A percentile compares a stretch with the other conserved stretches of the same genome.
phyloP scores from a whole-genome alignment of 805 yeast genomes.

The Sugiyamaella lignohabitans region DNA sequence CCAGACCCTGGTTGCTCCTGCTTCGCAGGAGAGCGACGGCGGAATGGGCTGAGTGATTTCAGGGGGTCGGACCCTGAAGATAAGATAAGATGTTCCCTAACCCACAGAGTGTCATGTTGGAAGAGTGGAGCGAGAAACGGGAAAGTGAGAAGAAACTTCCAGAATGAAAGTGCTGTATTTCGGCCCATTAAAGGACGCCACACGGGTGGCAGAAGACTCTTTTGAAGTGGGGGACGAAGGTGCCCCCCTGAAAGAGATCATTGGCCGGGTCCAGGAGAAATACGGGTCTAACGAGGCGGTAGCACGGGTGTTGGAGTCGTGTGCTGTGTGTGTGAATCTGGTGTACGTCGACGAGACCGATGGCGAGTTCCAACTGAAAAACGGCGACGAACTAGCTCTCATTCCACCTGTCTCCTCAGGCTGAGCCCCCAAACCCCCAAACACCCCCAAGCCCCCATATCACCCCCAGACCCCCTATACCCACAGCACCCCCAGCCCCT shows the following conservation, averaged over 20 bases:
- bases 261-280: not conserved
- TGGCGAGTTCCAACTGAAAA: no score
- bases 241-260: not conserved
- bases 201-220: not conserved
- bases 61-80: no score
- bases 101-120: not conserved
- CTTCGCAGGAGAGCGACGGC: no score
- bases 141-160: not conserved
- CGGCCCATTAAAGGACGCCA: conserved; percentile 8
- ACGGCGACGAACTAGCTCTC: conserved; percentile 5
- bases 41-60: no score
- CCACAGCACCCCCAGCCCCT: no score
- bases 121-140: not conserved
- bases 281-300: conserved; percentile 1
- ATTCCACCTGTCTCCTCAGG: conserved; percentile 12
- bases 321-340: conserved; percentile 8
- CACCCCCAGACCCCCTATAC: no score
- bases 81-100: no score
- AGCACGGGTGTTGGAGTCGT: not conserved
- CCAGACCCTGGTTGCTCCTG: no score
- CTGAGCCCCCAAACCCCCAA: no score
- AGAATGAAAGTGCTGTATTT: conserved; percentile 9
- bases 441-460: no score
- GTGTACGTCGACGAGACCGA: conserved; percentile 5
- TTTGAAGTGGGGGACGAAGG: not conserved